Evolutionary conservation across 2,329 filamentous ascomycete genomes (phyloP).

Genomic region (Botrytis byssoidea): DNA sequence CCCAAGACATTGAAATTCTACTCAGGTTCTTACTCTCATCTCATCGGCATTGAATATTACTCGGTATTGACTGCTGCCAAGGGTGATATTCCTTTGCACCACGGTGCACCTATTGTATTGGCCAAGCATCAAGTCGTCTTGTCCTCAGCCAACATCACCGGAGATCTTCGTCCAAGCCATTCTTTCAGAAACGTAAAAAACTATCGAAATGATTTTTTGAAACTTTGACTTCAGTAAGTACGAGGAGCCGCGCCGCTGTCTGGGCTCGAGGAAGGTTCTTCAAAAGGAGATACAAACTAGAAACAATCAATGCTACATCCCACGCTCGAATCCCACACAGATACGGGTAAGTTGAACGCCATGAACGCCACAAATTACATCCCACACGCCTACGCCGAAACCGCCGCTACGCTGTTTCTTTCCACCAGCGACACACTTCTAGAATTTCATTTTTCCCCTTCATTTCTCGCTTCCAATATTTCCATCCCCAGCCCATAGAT

Average conservation of each 20-base stretch:
- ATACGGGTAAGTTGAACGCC: neutral
- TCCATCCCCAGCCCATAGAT: neutral
- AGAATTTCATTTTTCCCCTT: slow-evolving; percentile 6
- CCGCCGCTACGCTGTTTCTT: neutral
- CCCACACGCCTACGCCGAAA: neutral
- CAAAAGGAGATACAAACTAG: neutral
- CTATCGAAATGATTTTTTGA: slow-evolving; percentile 6
- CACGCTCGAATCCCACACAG: neutral
- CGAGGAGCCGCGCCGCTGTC: slow-evolving; percentile 10
- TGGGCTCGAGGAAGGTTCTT: neutral
- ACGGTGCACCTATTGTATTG: neutral
- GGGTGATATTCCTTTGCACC: slow-evolving; percentile 5
- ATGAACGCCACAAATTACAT: slow-evolving; percentile 8
- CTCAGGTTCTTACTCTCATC: neutral
- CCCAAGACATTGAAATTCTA: neutral
- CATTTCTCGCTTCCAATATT: slow-evolving; percentile 13
- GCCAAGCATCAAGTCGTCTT: slow-evolving; percentile 8
- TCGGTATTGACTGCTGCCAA: slow-evolving; percentile 8
- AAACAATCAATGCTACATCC: slow-evolving; percentile 10
- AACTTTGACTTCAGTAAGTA: neutral
- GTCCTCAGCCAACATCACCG: neutral
- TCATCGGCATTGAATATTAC: slow-evolving; percentile 7
- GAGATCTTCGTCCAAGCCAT: slow-evolving; percentile 1
- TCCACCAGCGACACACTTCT: neutral
- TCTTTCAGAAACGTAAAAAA: neutral